Evolutionary conservation across 805 yeast species (phyloP).

Genomic region (Phaffomyces thermotolerans): DNA sequence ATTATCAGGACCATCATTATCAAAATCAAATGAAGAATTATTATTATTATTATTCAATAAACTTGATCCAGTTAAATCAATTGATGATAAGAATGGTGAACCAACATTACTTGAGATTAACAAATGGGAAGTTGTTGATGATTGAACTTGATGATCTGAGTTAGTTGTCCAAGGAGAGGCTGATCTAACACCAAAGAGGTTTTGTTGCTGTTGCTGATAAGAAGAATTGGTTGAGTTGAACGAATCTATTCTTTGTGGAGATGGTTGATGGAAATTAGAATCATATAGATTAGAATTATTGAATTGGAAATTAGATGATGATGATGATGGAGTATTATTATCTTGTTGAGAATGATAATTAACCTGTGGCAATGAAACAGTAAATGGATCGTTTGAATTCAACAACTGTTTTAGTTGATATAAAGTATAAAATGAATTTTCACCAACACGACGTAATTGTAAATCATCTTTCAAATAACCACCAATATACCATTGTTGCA

Average conservation of each 20-base stretch:
- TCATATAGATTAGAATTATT: background rate
- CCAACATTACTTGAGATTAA: slow-evolving; percentile 1
- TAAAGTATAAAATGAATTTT: slow-evolving; percentile 41
- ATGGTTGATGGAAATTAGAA: background rate
- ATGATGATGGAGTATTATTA: slow-evolving; percentile 1
- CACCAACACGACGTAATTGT: slow-evolving; percentile 52
- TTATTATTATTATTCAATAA: slow-evolving; percentile 7
- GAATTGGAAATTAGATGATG: slow-evolving; percentile 4
- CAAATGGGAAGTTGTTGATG: slow-evolving; percentile 4
- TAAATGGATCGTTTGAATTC: slow-evolving; percentile 64
- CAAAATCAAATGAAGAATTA: slow-evolving; percentile 1
- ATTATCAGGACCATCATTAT: slow-evolving; percentile 11
- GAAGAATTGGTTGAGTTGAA: background rate
- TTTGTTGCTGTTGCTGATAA: background rate
- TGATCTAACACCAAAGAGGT: background rate
- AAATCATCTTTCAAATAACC: slow-evolving; percentile 52
- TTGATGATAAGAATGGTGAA: slow-evolving; percentile 5
- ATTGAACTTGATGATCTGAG: background rate
- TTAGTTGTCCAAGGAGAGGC: slow-evolving; percentile 4
- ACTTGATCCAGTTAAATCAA: slow-evolving; percentile 12
- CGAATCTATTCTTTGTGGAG: background rate
- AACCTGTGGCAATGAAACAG: slow-evolving; percentile 39
- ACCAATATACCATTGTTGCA: slow-evolving; percentile 72
- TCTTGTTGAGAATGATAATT: background rate
- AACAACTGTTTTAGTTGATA: slow-evolving; percentile 44